These are phyloP conservation scores for Exophiala sideris DNA, from an alignment of 2,329 filamentous ascomycete genomes.

Conservation along the genomic window DNA sequence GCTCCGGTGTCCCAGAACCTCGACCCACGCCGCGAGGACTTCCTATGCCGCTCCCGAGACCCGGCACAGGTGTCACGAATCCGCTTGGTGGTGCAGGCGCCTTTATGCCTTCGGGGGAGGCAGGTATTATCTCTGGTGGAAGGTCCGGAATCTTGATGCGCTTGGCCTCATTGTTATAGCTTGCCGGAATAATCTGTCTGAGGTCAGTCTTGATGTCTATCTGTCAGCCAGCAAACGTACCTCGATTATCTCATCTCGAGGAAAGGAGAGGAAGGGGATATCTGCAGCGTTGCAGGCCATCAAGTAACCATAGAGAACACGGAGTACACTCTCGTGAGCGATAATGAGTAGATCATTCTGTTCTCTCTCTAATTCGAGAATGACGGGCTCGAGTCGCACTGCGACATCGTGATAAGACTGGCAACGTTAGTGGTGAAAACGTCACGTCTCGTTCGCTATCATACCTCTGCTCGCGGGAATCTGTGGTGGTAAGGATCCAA, in stretches of 20 bases:
- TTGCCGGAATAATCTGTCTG: constrained; percentile 79
- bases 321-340: constrained; percentile 94
- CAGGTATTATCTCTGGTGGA: constrained; percentile 64
- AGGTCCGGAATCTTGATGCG: constrained; percentile 78
- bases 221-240: constrained; percentile 38
- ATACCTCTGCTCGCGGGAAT: constrained; percentile 88
- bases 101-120: constrained; percentile 75
- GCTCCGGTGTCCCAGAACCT: constrained; percentile 40
- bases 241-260: constrained; percentile 95
- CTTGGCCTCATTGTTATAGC: constrained; percentile 94
- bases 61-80: constrained; percentile 42
- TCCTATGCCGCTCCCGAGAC: constrained; percentile 36
- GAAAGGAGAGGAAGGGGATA: constrained; percentile 89
- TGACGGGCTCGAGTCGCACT: constrained; percentile 96
- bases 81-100: constrained; percentile 67
- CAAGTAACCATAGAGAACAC: constrained; percentile 92
- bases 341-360: constrained; percentile 98
- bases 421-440: constrained; percentile 9
- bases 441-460: not conserved
- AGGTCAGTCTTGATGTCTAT: not conserved
- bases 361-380: constrained; percentile 92
- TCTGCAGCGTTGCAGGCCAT: constrained; percentile 98
- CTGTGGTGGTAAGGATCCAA: constrained; percentile 94
- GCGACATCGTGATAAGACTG: constrained; percentile 97
- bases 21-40: constrained; percentile 30